phyloP scores from a whole-genome alignment of 352 stramenopile species.

The Phytophthora fragariaefolia region DNA sequence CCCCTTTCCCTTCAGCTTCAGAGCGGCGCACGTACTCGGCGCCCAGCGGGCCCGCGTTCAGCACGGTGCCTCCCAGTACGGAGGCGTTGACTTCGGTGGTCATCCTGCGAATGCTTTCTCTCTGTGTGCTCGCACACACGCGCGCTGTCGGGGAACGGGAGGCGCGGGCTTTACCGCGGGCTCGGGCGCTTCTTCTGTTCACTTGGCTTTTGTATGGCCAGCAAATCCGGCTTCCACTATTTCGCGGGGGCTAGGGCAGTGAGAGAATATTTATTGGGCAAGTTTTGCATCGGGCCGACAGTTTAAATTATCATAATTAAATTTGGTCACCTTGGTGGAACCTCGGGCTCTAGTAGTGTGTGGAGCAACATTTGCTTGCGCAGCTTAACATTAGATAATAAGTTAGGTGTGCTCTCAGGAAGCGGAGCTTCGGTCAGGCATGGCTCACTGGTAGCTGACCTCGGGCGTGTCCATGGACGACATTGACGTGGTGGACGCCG shows the following conservation, averaged over 20 bases:
- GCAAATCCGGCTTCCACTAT: slow-evolving; percentile 4
- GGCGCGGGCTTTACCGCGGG: slow-evolving; percentile 20
- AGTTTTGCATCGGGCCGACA: too few relatives aligned
- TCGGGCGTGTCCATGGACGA: slow-evolving; percentile 42
- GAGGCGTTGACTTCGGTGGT: slow-evolving; percentile 46
- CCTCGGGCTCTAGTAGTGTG: not conserved
- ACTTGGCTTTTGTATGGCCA: slow-evolving; percentile 21
- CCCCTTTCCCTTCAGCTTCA: slow-evolving; percentile 24
- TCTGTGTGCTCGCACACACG: slow-evolving; percentile 34
- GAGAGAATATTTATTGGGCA: too few relatives aligned
- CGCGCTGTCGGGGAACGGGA: slow-evolving; percentile 17
- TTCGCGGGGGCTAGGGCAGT: slow-evolving; percentile 16
- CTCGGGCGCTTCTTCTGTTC: slow-evolving; percentile 22
- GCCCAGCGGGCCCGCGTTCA: slow-evolving; percentile 65
- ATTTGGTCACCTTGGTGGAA: not conserved
- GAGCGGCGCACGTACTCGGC: slow-evolving; percentile 49
- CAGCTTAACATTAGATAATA: slow-evolving; percentile 46
- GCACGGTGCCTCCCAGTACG: slow-evolving; percentile 66
- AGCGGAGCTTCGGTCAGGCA: slow-evolving; percentile 8
- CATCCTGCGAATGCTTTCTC: slow-evolving; percentile 42
- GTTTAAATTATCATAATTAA: too few relatives aligned
- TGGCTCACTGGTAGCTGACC: slow-evolving; percentile 28
- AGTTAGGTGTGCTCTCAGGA: slow-evolving; percentile 32
- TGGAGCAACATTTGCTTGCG: slow-evolving; percentile 32
- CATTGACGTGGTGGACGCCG: slow-evolving; percentile 39